A percentile compares a stretch with the other conserved stretches of the same genome.
Evolutionary conservation across 1,284 basidiomycete genomes (phyloP).

Genomic region (Stereum hirsutum): DNA sequence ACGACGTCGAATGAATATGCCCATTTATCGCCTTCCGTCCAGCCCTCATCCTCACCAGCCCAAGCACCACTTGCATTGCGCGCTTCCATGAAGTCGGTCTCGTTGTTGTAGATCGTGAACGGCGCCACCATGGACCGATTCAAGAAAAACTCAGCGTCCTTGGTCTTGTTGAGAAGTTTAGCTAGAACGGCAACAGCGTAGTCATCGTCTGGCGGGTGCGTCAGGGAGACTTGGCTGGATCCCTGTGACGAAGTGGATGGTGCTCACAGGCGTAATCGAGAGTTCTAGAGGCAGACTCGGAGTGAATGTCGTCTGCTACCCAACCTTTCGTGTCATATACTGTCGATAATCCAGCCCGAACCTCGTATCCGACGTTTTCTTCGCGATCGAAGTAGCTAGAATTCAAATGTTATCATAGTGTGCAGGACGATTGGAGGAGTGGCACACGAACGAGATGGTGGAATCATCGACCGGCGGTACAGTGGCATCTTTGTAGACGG

Average conservation of each 20-base stretch:
- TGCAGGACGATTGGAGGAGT: no score
- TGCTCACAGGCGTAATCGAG: conserved; percentile 69
- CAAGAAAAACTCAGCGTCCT: conserved; percentile 42
- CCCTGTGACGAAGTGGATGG: no score
- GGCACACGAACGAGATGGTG: conserved; percentile 35
- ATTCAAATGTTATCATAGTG: no score
- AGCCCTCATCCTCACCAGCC: conserved; percentile 64
- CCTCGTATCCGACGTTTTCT: conserved; percentile 78
- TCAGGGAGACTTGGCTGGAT: no score
- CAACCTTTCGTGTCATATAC: conserved; percentile 64
- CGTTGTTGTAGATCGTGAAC: conserved; percentile 63
- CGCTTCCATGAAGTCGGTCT: conserved; percentile 78
- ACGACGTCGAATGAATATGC: conserved; percentile 75
- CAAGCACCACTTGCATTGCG: conserved; percentile 59
- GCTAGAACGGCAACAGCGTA: conserved; percentile 65
- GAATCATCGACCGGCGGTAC: conserved; percentile 58
- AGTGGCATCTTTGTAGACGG: conserved; percentile 69
- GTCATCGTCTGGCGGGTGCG: conserved; percentile 75
- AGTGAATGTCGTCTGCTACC: conserved; percentile 75
- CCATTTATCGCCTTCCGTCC: conserved; percentile 84
- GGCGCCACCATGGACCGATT: conserved; percentile 46
- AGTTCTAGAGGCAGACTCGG: conserved; percentile 70
- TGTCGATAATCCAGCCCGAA: conserved; percentile 66
- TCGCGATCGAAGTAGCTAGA: conserved; percentile 72
- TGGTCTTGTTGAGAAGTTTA: conserved; percentile 34